Evolutionary conservation across 2,329 filamentous ascomycete genomes (phyloP).

Genomic region (Claviceps humidiphila): DNA sequence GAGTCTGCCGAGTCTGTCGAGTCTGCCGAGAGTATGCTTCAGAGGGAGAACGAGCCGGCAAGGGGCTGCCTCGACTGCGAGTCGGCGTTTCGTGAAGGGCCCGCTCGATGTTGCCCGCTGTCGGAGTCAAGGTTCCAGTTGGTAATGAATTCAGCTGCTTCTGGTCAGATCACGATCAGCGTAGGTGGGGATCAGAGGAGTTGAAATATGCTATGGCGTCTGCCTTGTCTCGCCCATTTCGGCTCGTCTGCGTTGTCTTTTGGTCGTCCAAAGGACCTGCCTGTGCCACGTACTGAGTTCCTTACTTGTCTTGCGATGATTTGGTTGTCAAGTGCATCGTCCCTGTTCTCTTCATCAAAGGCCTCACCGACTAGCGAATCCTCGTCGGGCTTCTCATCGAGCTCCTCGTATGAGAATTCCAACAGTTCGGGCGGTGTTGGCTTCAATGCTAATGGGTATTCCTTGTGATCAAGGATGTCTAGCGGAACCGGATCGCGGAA

Average conservation of each 20-base stretch:
- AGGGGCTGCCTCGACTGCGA: conserved; percentile 16
- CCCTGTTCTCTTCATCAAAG: conserved; percentile 11
- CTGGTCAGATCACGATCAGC: background rate
- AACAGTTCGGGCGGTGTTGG: conserved; percentile 70
- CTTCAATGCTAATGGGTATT: conserved; percentile 76
- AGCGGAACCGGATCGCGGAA: conserved; percentile 61
- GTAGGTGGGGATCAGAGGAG: background rate
- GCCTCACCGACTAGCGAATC: conserved; percentile 13
- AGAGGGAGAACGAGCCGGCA: conserved; percentile 21
- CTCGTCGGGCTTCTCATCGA: conserved; percentile 16
- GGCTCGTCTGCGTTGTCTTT: background rate
- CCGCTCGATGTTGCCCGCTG: conserved; percentile 14
- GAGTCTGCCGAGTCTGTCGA: conserved; percentile 11
- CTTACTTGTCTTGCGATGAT: background rate
- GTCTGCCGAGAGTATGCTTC: conserved; percentile 19
- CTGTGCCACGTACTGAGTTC: conserved; percentile 12
- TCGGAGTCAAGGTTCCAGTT: conserved; percentile 14
- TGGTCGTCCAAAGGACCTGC: background rate
- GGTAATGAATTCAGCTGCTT: conserved; percentile 11
- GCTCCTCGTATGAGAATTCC: conserved; percentile 58
- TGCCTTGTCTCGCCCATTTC: background rate
- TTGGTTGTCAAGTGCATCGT: conserved; percentile 7
- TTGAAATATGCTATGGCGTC: background rate
- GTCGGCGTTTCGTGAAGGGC: conserved; percentile 13
- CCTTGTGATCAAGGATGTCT: conserved; percentile 65